Conservation (phyloP, 345 rosid species). For the Gossypium mustelinum region DNA sequence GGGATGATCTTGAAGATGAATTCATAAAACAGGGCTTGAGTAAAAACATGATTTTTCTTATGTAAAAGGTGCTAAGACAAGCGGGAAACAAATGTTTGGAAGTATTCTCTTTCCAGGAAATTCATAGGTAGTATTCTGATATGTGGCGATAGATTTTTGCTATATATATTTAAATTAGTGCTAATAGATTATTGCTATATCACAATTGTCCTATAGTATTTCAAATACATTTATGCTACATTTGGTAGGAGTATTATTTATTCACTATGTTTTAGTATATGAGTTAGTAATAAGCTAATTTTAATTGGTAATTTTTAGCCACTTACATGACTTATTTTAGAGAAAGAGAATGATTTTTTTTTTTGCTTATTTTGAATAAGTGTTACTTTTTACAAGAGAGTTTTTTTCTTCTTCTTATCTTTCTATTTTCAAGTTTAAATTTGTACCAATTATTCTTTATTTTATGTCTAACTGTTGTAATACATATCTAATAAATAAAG, state of each 20-base stretch:
- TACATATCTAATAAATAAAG: no score
- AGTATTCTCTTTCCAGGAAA: background rate
- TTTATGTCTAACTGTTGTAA: no score
- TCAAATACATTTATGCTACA: background rate
- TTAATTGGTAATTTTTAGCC: no score
- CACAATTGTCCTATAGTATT: background rate
- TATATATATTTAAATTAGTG: background rate
- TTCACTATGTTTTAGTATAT: no score
- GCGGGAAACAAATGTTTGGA: slow-evolving; percentile 43
- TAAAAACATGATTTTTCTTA: slow-evolving; percentile 20
- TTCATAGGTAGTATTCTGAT: background rate
- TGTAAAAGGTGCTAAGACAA: slow-evolving; percentile 26
- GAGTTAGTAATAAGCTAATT: no score
- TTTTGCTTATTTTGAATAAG: background rate
- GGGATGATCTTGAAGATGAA: no score
- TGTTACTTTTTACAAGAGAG: background rate
- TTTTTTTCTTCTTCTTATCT: background rate
- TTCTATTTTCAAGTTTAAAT: background rate
- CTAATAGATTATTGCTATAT: no score
- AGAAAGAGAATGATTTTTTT: background rate
- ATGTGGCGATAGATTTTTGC: background rate
- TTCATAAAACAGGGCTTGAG: slow-evolving; percentile 22
- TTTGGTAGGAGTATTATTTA: no score
- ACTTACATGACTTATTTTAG: no score
- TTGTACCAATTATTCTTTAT: no score